Evolutionary conservation across 768 basidiomycete genomes (phyloP), one percentile per base, ranked within the genome.

Genomic region (Pleurotus eryngii): DNA sequence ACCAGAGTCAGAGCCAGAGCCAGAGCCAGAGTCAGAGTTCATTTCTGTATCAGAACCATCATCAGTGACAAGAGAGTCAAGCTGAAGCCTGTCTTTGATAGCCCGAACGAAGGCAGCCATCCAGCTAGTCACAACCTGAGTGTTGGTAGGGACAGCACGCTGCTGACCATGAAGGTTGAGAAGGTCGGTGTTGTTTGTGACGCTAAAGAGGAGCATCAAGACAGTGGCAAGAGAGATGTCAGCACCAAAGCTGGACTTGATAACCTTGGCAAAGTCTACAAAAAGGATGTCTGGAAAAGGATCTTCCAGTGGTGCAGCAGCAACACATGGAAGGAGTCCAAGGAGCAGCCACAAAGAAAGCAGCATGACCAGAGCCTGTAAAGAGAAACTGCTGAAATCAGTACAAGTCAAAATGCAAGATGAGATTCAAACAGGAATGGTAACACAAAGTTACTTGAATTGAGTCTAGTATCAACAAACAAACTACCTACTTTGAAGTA

Each of bases 251-350:
- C n/a, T 18, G 30, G 24, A 18, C 15, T 11, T 27, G 24, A 57
- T 35, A 1, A 22, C 27, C 1, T 46, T 20, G 24, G 46, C 35
- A 39, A 57, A 57, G 14, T 26, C 37, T 5, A n/a, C 22, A 35
- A 57, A 57, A 15, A 24, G 46, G 22, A 57, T 57, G 37, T 26
- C 46, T n/a, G 56, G 56, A 24, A 57, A 57, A 3, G 56, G 56
- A 20, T 50, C 49, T 3, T 43, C 42, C 15, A 27, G 17, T 50
- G 24, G 20, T 14, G 30, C 30, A 15, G 49, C 49, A 27, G 49
- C 8, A 11, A 50, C 49, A 50, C 49, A 50, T 8, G 49, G 49
- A 26, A 50, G n/a, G 20, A 17, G n/a, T 11, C 49, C 49, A 5
- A 35, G 14, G 11, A 37, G 22, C 9, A n/a, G 37, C 24, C 49